Conservation (phyloP, 2,329 filamentous ascomycete genomes). For the Diaporthe humulicola region DNA sequence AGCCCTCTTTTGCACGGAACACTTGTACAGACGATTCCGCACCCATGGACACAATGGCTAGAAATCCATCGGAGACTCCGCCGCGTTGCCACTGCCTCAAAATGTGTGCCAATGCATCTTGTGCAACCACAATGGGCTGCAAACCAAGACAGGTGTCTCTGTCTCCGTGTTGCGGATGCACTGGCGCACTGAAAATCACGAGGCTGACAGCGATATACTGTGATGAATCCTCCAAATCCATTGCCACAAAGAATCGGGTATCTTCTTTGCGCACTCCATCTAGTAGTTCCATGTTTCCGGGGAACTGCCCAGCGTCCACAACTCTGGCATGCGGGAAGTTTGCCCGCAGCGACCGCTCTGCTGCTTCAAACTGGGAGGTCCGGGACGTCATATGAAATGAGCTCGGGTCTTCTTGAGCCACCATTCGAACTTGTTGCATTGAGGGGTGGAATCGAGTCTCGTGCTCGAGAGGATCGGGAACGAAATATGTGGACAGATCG, state of each 20-base stretch:
- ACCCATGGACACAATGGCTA: neutral
- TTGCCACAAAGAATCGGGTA: neutral
- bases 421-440: too few species aligned
- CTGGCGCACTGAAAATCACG: neutral
- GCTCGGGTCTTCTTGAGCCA: neutral
- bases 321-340: slow-evolving; percentile 3
- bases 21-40: neutral
- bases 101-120: slow-evolving; percentile 11
- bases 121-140: slow-evolving; percentile 6
- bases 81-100: slow-evolving; percentile 1
- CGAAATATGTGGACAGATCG: neutral
- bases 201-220: slow-evolving; percentile 13
- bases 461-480: neutral
- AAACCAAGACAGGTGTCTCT: neutral
- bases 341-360: neutral
- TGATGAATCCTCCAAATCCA: neutral
- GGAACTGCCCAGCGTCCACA: slow-evolving; percentile 8
- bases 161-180: neutral
- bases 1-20: slow-evolving; percentile 1
- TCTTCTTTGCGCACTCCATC: neutral
- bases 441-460: neutral
- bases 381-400: neutral
- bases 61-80: neutral
- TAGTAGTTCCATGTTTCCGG: neutral
- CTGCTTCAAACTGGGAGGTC: neutral